phyloP scores from a whole-genome alignment of 1,284 basidiomycete species.

The Volvariella surrecta region DNA sequence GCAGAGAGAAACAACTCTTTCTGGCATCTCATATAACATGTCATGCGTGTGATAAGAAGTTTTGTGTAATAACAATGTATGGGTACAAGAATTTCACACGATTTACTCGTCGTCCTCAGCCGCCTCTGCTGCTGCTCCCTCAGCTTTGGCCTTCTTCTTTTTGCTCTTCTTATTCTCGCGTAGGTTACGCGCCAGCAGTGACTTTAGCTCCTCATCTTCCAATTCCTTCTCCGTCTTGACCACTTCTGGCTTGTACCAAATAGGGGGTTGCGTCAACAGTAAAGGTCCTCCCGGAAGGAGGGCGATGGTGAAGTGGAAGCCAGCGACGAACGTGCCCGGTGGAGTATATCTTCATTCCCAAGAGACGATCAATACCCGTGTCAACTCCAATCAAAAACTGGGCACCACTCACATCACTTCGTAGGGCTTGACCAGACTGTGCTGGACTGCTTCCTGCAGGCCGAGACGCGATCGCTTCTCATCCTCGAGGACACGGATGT shows the following conservation, averaged over 20 bases:
- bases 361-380: slow-evolving; percentile 2
- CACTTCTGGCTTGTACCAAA: slow-evolving; percentile 90
- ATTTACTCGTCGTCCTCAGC: slow-evolving; percentile 24
- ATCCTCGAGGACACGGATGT: slow-evolving; percentile 88
- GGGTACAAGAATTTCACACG: slow-evolving; percentile 6
- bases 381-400: slow-evolving; percentile 3
- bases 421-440: slow-evolving; percentile 85
- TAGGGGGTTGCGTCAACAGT: slow-evolving; percentile 77
- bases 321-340: slow-evolving; percentile 74
- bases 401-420: slow-evolving; percentile 67
- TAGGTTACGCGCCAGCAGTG: slow-evolving; percentile 69
- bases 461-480: slow-evolving; percentile 95
- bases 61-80: background rate
- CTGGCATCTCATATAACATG: too few relatives aligned
- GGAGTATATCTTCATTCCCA: slow-evolving; percentile 60
- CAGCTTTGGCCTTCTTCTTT: slow-evolving; percentile 68
- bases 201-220: slow-evolving; percentile 81
- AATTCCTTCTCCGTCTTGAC: slow-evolving; percentile 86
- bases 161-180: slow-evolving; percentile 90
- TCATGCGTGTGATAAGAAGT: background rate
- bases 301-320: slow-evolving; percentile 94
- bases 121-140: slow-evolving; percentile 23
- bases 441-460: slow-evolving; percentile 92
- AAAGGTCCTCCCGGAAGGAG: slow-evolving; percentile 80
- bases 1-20: background rate